Conservation (phyloP, 306 rosid species). For the Prunus dulcis region DNA sequence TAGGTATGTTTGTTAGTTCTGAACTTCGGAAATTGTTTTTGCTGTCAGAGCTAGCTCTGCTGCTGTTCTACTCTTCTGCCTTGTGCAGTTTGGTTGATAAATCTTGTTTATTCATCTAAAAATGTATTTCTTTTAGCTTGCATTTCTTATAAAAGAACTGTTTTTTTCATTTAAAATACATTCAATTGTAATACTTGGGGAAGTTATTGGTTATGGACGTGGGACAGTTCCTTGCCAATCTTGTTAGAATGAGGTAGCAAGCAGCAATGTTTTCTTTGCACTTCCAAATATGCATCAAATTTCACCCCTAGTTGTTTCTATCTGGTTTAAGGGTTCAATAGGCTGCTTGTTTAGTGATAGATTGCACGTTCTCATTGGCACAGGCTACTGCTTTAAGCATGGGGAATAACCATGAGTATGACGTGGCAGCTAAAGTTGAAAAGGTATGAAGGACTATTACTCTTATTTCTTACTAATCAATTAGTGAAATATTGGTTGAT, state of each 20-base stretch:
- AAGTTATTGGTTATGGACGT: not conserved
- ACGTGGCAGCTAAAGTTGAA: constrained; percentile 83
- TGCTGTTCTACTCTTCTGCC: too few relatives aligned
- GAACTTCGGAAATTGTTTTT: too few relatives aligned
- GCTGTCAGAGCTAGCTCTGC: too few relatives aligned
- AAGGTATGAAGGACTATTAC: constrained; percentile 38
- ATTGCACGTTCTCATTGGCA: constrained; percentile 23
- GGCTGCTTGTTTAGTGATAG: not conserved
- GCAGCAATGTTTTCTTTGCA: not conserved
- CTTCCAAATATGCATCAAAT: not conserved
- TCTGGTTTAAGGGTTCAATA: not conserved
- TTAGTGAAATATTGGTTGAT: not conserved
- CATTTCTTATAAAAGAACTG: not conserved
- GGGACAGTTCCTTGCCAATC: not conserved
- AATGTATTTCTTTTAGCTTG: not conserved
- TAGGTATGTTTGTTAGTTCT: too few relatives aligned
- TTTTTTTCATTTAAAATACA: not conserved
- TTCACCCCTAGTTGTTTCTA: not conserved
- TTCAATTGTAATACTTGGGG: not conserved
- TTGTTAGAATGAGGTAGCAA: not conserved
- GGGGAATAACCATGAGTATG: constrained; percentile 85
- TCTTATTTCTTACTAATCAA: not conserved
- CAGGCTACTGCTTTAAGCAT: constrained; percentile 80
- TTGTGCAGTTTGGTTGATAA: too few relatives aligned
- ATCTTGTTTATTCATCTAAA: not conserved